Evolutionary conservation across 2,329 filamentous ascomycete genomes (phyloP), one percentile per base, ranked within the genome.

Genomic region (Diaporthe batatas): DNA sequence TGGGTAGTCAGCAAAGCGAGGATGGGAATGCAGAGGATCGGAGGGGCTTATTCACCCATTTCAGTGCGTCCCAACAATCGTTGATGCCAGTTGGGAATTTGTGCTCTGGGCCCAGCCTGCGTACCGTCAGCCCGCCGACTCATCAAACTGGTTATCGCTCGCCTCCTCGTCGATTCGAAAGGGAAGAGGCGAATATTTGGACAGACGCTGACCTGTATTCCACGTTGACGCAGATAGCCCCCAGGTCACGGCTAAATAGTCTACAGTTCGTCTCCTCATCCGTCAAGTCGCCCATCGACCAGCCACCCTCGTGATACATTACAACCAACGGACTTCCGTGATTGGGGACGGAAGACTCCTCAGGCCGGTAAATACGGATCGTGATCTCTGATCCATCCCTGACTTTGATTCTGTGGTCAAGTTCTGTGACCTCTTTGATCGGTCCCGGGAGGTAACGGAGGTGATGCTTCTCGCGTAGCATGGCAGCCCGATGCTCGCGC

Each of bases 41-140:
- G 6, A 36, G 16, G 18, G 36, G 2, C 8, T 25, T 36, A 62
- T 78, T 49, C 71, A 84, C 79, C 84, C 84, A 87, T 77, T 83
- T 78, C 58, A 87, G 72, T 7, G 81, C 82, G 76, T 87, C 86
- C 80, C 81, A 87, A 25, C 79, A 79, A 75, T 88, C 86, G 32
- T 84, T 76, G 18, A 82, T 78, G 12, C 82, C 81, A 2, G 80
- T 80, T 1, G 86, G 86, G 73, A 86, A 88, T 18, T 81, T 81
- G 74, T 84, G 75, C 72, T 87, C 83, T 0, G 86, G 86, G 2
- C 85, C 85, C 21, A 87, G 80, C 42, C 81, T 78, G 62, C 8
- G 2, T 8, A 0, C 0, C 5, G 14, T 39, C 23, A 59, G 55
- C 39, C 12, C n/a, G 18, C 12, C 14, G 23, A 34, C 25, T 23